These are phyloP conservation scores for Cladosporium sp. DNA, from an alignment of 2,329 filamentous ascomycete genomes.

Conservation along the genomic window DNA sequence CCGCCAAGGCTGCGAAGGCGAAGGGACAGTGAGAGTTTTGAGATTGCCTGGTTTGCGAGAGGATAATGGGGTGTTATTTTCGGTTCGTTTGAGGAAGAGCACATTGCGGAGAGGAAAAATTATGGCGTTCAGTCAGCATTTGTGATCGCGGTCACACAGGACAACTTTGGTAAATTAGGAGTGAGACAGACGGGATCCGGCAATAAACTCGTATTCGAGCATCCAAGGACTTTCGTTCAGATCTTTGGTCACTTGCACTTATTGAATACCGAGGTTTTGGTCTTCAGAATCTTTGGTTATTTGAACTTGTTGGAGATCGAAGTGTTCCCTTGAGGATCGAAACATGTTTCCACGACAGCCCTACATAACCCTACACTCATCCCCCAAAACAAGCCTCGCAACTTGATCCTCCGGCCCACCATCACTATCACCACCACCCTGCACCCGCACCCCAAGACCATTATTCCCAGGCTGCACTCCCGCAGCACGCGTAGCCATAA, in stretches of 20 bases:
- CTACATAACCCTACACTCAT: constrained; percentile 32
- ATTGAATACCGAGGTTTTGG: not conserved
- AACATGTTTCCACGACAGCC: not conserved
- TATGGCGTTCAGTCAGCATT: not conserved
- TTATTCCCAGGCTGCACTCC: constrained; percentile 10
- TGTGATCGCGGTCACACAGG: not conserved
- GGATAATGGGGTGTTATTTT: not conserved
- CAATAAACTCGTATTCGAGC: not conserved
- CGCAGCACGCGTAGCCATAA: constrained; percentile 23
- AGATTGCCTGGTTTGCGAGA: not conserved
- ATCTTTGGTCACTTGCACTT: not conserved
- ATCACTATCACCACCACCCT: constrained; percentile 17
- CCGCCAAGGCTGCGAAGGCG: constrained; percentile 85
- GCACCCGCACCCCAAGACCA: constrained; percentile 3
- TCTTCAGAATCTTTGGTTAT: not conserved
- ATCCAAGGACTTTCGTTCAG: not conserved
- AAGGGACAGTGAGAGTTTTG: constrained; percentile 62
- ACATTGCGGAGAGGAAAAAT: constrained; percentile 44
- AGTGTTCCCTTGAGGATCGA: not conserved
- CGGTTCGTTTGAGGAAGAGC: not conserved
- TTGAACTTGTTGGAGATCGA: not conserved
- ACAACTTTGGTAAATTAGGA: not conserved
- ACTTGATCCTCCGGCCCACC: constrained; percentile 17
- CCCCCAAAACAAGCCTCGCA: constrained; percentile 25
- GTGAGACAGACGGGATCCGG: not conserved